phyloP scores from a whole-genome alignment of 1,284 basidiomycete species.

The Cutaneotrichosporon sp. region DNA sequence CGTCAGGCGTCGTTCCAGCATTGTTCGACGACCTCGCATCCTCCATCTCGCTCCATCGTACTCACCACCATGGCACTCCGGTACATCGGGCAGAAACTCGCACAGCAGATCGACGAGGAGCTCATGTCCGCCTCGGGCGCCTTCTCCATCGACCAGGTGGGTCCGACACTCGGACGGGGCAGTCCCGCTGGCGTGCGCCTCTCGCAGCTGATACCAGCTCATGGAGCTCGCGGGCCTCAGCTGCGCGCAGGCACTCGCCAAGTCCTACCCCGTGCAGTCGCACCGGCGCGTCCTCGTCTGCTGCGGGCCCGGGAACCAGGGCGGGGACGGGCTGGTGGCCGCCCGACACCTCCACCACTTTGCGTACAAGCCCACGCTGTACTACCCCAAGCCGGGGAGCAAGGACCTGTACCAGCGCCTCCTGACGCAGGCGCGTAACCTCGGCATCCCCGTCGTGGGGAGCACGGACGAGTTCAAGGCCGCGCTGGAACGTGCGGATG shows the following conservation, averaged over 20 bases:
- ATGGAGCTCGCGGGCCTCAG: constrained; percentile 99
- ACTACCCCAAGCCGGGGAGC: constrained; percentile 78
- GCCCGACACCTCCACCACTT: constrained; percentile 92
- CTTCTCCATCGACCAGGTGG: constrained; percentile 86
- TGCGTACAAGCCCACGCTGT: constrained; percentile 79
- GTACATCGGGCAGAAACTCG: constrained; percentile 74
- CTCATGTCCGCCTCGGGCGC: constrained; percentile 81
- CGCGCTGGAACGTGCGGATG: constrained; percentile 68
- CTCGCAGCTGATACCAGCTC: constrained; percentile 66
- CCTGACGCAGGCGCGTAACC: constrained; percentile 81
- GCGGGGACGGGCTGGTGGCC: constrained; percentile 95
- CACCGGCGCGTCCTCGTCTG: constrained; percentile 81
- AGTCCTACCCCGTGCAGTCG: constrained; percentile 67
- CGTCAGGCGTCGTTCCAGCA: no score
- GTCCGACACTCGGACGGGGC: no score
- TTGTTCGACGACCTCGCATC: no score
- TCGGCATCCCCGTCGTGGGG: constrained; percentile 71
- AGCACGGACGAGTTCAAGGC: constrained; percentile 58
- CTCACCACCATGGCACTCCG: constrained; percentile 71
- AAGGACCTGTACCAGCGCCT: constrained; percentile 90
- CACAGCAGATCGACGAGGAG: constrained; percentile 92
- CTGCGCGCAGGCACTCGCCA: constrained; percentile 85
- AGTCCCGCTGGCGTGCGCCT: no score
- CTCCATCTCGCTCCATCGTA: no score
- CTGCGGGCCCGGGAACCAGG: constrained; percentile 94